A percentile compares a stretch with the other conserved stretches of the same genome.
Evolutionary conservation across 371 early-diverging fungal genomes (phyloP).

Genomic region (Circinella umbellata): DNA sequence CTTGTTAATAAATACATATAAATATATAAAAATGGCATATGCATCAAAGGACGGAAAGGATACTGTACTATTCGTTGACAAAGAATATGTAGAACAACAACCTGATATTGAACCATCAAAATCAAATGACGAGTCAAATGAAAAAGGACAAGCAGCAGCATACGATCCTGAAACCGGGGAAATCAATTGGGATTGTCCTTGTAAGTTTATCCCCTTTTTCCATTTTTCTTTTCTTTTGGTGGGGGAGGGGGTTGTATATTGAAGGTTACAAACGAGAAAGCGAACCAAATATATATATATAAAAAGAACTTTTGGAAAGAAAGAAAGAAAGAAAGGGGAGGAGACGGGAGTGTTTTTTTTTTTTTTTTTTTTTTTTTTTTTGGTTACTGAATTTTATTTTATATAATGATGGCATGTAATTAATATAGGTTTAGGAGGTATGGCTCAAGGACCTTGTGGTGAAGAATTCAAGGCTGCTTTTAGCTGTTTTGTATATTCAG

Average conservation of each 20-base stretch:
- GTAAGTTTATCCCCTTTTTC: slow-evolving; percentile 42
- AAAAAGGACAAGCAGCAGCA: slow-evolving; percentile 50
- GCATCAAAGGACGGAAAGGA: slow-evolving; percentile 58
- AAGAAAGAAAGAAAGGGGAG: neutral
- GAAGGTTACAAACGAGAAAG: too few species aligned
- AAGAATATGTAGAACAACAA: slow-evolving; percentile 35
- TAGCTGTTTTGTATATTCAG: slow-evolving; percentile 94
- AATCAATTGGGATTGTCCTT: slow-evolving; percentile 99
- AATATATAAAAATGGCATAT: slow-evolving; percentile 37
- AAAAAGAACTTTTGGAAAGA: too few species aligned
- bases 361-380: too few species aligned
- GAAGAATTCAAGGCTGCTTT: slow-evolving; percentile 96
- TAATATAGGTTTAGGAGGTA: slow-evolving; percentile 74
- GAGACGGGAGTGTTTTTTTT: neutral
- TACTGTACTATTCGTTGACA: slow-evolving; percentile 57
- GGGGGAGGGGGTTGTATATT: too few species aligned
- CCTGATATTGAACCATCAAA: slow-evolving; percentile 28
- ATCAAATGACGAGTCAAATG: slow-evolving; percentile 18
- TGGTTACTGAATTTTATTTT: too few species aligned
- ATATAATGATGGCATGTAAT: too few species aligned
- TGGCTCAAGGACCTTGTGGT: slow-evolving; percentile 97
- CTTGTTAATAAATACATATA: too few species aligned
- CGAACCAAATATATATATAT: too few species aligned
- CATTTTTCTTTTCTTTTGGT: too few species aligned
- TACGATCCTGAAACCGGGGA: slow-evolving; percentile 87